Conservation (phyloP, 306 rosid species). For the Acacia melanoxylon region DNA sequence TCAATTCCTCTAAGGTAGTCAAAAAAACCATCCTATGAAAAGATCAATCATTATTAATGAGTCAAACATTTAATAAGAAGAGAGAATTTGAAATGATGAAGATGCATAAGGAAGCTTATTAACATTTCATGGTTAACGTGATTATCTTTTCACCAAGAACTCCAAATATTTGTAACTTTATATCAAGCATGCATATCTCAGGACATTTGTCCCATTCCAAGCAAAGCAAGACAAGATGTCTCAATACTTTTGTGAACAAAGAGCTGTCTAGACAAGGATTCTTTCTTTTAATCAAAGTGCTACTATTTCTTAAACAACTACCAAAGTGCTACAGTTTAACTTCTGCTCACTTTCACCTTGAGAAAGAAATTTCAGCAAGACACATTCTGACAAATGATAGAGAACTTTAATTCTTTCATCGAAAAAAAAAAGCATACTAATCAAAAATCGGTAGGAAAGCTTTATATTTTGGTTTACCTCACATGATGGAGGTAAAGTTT, state of each 20-base stretch:
- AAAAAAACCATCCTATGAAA: conserved; percentile 79
- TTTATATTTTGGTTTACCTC: conserved; percentile 59
- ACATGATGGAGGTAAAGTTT: conserved; percentile 69
- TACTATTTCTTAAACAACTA: neutral
- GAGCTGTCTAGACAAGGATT: neutral
- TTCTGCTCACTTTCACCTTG: conserved; percentile 4
- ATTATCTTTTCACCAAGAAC: neutral
- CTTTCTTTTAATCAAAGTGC: neutral
- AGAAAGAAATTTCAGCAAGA: neutral
- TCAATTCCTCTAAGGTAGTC: conserved; percentile 86
- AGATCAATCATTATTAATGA: conserved; percentile 23
- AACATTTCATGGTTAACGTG: neutral
- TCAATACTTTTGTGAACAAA: neutral
- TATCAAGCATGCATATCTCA: neutral
- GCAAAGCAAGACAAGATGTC: neutral
- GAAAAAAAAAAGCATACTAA: conserved; percentile 5
- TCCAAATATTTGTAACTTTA: neutral
- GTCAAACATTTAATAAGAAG: conserved; percentile 16
- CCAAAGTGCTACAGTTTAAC: conserved; percentile 4
- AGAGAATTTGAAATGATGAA: conserved; percentile 11
- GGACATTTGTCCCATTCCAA: conserved; percentile 8
- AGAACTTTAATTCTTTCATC: conserved; percentile 1
- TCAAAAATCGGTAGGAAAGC: neutral
- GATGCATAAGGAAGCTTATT: neutral
- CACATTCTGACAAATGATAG: neutral